Percentiles rank a stretch among this genome's conserved stretches.
These are phyloP conservation scores for Cercospora citrullina DNA, from an alignment of 2,329 filamentous ascomycete species.

Conservation along the genomic window DNA sequence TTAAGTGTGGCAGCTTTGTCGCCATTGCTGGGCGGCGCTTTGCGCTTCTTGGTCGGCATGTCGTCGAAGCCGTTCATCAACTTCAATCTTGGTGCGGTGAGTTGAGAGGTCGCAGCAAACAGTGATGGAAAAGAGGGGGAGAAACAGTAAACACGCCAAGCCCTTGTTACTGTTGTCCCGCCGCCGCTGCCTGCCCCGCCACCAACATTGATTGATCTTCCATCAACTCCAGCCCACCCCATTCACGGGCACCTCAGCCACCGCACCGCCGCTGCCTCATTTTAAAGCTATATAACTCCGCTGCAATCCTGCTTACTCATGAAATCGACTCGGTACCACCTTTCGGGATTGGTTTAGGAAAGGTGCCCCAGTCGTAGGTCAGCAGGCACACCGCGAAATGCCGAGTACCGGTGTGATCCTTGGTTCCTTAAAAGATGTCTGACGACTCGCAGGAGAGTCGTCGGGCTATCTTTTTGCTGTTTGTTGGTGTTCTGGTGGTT, in stretches of 20 bases:
- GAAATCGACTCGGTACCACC: not conserved
- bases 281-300: not conserved
- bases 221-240: not conserved
- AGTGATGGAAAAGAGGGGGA: not conserved
- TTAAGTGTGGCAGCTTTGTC: not conserved
- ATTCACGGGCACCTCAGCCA: not conserved
- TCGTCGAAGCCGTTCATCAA: not conserved
- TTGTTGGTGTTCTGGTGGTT: not conserved
- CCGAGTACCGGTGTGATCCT: not conserved
- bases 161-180: no score
- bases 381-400: not conserved
- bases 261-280: not conserved
- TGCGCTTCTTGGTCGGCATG: not conserved
- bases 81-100: not conserved
- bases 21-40: not conserved
- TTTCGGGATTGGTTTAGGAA: not conserved
- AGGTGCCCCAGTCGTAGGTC: not conserved
- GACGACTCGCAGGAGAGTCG: not conserved
- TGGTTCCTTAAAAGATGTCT: not conserved
- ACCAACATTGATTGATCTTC: not conserved
- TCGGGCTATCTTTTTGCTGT: not conserved
- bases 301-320: not conserved
- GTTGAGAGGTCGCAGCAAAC: no score
- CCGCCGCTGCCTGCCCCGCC: no score
- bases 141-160: not conserved